Percentiles rank a stretch among this genome's conserved stretches.
Evolutionary conservation across 495 filamentous ascomycete species (phyloP).

Genomic region (Tuber calosporum): DNA sequence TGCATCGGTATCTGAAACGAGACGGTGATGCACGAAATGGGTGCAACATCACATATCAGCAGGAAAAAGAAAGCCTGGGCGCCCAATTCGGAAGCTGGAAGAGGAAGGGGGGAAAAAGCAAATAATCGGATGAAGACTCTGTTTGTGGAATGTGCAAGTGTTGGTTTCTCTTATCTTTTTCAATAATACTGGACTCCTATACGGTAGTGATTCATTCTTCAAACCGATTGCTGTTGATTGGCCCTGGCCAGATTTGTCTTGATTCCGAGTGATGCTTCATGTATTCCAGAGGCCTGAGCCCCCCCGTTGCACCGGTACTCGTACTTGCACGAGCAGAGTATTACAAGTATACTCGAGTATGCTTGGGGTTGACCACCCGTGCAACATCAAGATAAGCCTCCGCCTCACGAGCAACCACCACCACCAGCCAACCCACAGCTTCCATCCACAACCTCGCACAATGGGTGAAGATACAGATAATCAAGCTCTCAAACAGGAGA

Average conservation of each 20-base stretch:
- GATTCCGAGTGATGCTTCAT: not conserved
- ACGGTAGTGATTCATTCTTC: not conserved
- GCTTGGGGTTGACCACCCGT: not conserved
- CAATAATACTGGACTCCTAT: no score
- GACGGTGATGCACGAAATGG: not conserved
- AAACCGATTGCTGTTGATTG: not conserved
- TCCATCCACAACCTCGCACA: not conserved
- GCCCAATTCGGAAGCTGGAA: not conserved
- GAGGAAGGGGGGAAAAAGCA: not conserved
- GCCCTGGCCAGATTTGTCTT: not conserved
- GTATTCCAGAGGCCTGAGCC: not conserved
- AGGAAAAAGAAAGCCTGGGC: not conserved
- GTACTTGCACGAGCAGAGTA: no score
- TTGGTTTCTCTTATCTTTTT: not conserved
- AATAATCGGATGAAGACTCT: not conserved
- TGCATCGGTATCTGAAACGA: not conserved
- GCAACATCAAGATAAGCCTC: not conserved
- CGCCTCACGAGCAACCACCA: not conserved
- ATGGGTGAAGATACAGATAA: not conserved
- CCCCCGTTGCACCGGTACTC: no score
- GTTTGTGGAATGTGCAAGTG: not conserved
- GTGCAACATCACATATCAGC: not conserved
- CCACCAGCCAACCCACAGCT: not conserved
- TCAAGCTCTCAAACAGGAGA: slow-evolving; percentile 44
- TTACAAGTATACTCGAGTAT: not conserved